phyloP scores from a whole-genome alignment of 2,329 filamentous ascomycete genomes.

The Monosporascus sp. region DNA sequence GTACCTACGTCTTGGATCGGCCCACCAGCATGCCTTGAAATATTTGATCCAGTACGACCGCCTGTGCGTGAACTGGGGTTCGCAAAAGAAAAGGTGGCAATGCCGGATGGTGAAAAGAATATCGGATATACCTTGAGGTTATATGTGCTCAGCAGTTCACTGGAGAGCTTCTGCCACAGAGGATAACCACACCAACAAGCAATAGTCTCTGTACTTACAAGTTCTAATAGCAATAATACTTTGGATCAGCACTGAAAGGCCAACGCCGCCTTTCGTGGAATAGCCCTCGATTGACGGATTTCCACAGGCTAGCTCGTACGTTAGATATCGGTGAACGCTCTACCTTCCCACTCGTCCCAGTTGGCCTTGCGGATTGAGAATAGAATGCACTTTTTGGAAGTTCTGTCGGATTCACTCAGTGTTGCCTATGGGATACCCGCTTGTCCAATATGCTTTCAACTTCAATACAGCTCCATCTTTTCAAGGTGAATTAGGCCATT shows the following conservation, averaged over 20 bases:
- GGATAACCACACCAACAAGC: constrained; percentile 17
- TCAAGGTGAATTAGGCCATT: constrained; percentile 52
- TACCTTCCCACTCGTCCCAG: too few species aligned
- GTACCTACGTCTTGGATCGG: constrained; percentile 16
- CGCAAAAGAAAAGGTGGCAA: constrained; percentile 1
- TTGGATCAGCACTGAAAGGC: constrained; percentile 3
- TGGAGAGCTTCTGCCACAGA: constrained; percentile 13
- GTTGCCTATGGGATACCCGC: background rate
- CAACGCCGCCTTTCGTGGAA: background rate
- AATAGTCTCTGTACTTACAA: constrained; percentile 18
- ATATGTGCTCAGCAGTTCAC: constrained; percentile 13
- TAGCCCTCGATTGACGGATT: background rate
- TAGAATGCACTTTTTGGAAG: too few species aligned
- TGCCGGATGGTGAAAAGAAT: constrained; percentile 7
- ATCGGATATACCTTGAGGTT: constrained; percentile 10
- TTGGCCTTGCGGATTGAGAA: too few species aligned
- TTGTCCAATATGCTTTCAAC: background rate
- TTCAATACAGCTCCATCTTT: constrained; percentile 20
- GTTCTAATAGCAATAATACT: constrained; percentile 23
- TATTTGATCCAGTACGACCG: constrained; percentile 12
- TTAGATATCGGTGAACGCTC: background rate
- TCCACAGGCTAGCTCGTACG: background rate
- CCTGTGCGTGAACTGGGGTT: constrained; percentile 10
- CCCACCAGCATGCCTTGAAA: constrained; percentile 12
- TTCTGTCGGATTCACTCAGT: too few species aligned